These are phyloP conservation scores for Amaranthus palmeri DNA, from an alignment of 148 eudicot genomes.

Conservation along the genomic window DNA sequence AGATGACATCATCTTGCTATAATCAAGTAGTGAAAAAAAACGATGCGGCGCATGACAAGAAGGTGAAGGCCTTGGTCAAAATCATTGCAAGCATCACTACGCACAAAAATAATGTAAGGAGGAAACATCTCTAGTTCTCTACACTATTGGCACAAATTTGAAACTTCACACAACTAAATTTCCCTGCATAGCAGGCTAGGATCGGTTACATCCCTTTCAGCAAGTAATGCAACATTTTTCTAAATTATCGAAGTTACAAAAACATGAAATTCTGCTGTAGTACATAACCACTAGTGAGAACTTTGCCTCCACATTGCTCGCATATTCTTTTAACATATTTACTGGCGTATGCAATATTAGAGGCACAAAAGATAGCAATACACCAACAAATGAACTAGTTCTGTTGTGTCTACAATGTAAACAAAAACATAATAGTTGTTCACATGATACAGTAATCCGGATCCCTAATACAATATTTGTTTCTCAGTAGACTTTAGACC, in stretches of 20 bases:
- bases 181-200: not conserved
- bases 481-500: not conserved
- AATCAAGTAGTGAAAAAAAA: not conserved
- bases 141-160: not conserved
- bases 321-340: too few relatives aligned
- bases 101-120: not conserved
- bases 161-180: not conserved
- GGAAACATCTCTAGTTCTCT: not conserved
- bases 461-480: not conserved
- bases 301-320: not conserved
- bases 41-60: too few relatives aligned
- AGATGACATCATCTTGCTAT: not conserved
- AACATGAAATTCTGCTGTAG: not conserved
- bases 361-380: not conserved
- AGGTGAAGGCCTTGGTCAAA: not conserved
- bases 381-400: not conserved
- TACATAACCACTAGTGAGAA: not conserved
- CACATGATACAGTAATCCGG: not conserved
- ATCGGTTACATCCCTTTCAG: not conserved
- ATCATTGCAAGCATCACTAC: not conserved
- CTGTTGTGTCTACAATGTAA: too few relatives aligned
- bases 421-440: not conserved
- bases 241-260: not conserved
- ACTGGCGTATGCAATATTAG: not conserved
- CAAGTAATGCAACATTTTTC: not conserved